These are phyloP conservation scores for Diaporthe australafricana DNA, from an alignment of 2,329 filamentous ascomycete genomes.

Conservation along the genomic window DNA sequence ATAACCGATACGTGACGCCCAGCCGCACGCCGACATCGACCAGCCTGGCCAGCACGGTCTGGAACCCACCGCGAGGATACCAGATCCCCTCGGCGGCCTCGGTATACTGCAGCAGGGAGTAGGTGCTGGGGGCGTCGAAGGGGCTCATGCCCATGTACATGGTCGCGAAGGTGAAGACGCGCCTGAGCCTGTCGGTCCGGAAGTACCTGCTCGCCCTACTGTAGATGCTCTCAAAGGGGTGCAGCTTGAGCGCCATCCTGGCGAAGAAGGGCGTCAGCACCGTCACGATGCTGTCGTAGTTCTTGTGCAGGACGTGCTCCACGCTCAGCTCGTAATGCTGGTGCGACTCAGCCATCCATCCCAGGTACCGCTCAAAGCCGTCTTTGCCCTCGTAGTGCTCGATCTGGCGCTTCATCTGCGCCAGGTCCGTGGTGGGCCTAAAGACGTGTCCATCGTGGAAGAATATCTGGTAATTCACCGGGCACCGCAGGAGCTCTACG, in stretches of 20 bases:
- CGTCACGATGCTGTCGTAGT: slow-evolving; percentile 71
- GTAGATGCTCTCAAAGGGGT: slow-evolving; percentile 80
- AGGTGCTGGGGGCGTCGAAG: slow-evolving; percentile 80
- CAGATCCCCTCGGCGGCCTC: slow-evolving; percentile 82
- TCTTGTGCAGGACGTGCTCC: slow-evolving; percentile 72
- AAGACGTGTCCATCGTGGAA: slow-evolving; percentile 76
- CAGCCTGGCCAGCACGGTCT: slow-evolving; percentile 72
- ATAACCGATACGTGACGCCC: slow-evolving; percentile 73
- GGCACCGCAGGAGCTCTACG: slow-evolving; percentile 77
- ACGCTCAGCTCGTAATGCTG: slow-evolving; percentile 77
- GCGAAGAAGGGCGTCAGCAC: slow-evolving; percentile 71
- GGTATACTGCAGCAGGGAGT: slow-evolving; percentile 79
- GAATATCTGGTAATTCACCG: slow-evolving; percentile 81
- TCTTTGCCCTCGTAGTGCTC: slow-evolving; percentile 79
- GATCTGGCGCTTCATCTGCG: slow-evolving; percentile 77
- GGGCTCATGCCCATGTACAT: slow-evolving; percentile 90
- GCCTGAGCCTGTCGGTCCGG: slow-evolving; percentile 73
- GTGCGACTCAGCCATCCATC: slow-evolving; percentile 75
- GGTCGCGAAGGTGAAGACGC: slow-evolving; percentile 81
- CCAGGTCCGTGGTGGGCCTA: slow-evolving; percentile 73
- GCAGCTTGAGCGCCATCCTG: slow-evolving; percentile 67
- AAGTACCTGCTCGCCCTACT: slow-evolving; percentile 75
- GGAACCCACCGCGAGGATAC: slow-evolving; percentile 80
- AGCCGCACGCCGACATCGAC: slow-evolving; percentile 71
- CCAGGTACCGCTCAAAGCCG: slow-evolving; percentile 76